Evolutionary conservation across 2,329 filamentous ascomycete genomes (phyloP), one percentile per base, ranked within the genome.

Genomic region (Paecilomyces niveus): DNA sequence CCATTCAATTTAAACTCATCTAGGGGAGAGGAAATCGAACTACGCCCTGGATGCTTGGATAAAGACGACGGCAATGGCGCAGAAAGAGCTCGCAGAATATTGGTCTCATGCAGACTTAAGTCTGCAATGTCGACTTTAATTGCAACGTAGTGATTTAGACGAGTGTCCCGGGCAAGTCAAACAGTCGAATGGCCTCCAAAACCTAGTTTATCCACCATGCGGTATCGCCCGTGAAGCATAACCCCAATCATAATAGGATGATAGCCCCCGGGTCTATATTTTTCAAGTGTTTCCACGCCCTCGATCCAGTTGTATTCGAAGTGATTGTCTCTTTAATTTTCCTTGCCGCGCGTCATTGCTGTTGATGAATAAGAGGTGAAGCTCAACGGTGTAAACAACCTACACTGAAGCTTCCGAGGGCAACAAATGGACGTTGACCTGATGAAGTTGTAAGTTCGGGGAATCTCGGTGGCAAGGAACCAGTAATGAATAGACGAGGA

Each of bases 141-240:
- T 18, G 69, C 68, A 58, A 72, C 68, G 59, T 72, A 72, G 13
- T 35, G 58, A 2, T 65, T 55, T 0, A 58, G 3, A 1, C 54
- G 55, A 54, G 58, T 64, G 55, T 79, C 75, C 3, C 61, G 68
- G 7, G 74, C 73, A 56, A 78, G 63, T 74, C 74, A 80, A 52
- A 77, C 70, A 0, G 74, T 78, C 3, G 75, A 78, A 61, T 71
- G 76, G 3, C 68, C 68, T 7, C 77, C 76, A 64, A 68, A 76
- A 0, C 75, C 76, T 5, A 79, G 66, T 61, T 79, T 78, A 18
- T 76, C 73, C 1, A 73, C 66, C 50, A 79, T 67, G 5, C 63
- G 67, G 57, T 78, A 78, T 45, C 72, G 58, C 21, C 63, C 60
- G 33, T 70, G 60, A 1, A 74, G 62, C 4, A 69, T 33, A 11